Conservation (phyloP, 1,284 basidiomycete species). For the Peniophora sp. region DNA sequence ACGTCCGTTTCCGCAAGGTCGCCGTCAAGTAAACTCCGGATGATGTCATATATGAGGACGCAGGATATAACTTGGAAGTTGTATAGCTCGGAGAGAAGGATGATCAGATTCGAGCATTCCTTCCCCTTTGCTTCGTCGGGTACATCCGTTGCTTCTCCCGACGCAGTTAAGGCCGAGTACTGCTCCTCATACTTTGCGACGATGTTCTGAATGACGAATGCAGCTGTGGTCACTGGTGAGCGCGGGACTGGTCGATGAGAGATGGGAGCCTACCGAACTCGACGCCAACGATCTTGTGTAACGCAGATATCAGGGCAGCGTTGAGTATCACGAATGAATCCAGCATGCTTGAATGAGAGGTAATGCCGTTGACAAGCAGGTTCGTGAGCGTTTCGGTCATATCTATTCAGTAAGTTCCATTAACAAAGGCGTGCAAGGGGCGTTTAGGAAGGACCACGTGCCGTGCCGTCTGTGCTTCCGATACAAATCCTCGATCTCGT, state of each 20-base stretch:
- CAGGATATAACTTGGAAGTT: slow-evolving; percentile 93
- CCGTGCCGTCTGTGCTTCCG: slow-evolving; percentile 76
- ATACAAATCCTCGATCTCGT: slow-evolving; percentile 75
- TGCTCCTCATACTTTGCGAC: slow-evolving; percentile 61
- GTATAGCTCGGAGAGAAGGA: slow-evolving; percentile 88
- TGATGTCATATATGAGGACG: slow-evolving; percentile 83
- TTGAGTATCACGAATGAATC: slow-evolving; percentile 91
- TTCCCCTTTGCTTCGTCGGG: slow-evolving; percentile 52
- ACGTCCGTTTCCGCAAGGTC: slow-evolving; percentile 73
- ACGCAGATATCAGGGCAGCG: slow-evolving; percentile 78
- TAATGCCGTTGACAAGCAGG: slow-evolving; percentile 78
- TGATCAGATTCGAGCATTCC: slow-evolving; percentile 84
- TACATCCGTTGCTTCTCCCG: slow-evolving; percentile 11
- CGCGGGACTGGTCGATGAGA: slow-evolving; percentile 8
- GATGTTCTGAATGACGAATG: slow-evolving; percentile 68
- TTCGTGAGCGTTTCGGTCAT: slow-evolving; percentile 77
- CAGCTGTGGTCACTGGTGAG: slow-evolving; percentile 37
- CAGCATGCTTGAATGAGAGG: slow-evolving; percentile 75
- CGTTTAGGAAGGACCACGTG: slow-evolving; percentile 18
- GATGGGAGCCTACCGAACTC: slow-evolving; percentile 69
- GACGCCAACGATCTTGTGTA: slow-evolving; percentile 82
- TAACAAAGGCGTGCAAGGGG: neutral
- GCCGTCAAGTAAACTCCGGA: slow-evolving; percentile 68
- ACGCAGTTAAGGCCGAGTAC: slow-evolving; percentile 24
- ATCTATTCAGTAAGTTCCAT: slow-evolving; percentile 35